These are phyloP conservation scores for Candida michaelii DNA, from an alignment of 805 yeast genomes.

Conservation along the genomic window DNA sequence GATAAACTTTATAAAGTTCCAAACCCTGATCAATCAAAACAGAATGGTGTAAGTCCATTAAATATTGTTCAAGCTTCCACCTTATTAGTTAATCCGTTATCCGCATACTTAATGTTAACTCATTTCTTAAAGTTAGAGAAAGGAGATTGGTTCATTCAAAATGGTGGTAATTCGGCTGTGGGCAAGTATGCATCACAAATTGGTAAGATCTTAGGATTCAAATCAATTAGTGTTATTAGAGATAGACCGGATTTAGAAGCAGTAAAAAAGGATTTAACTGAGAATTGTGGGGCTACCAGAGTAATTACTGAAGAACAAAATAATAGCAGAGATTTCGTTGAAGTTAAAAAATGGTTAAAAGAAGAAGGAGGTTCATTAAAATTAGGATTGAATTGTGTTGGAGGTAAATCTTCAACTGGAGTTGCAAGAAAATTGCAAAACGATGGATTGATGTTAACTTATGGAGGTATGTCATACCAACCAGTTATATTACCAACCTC, in stretches of 20 bases:
- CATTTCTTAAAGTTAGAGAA: slow-evolving; percentile 59
- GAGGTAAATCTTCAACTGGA: slow-evolving; percentile 82
- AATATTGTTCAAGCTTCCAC: slow-evolving; percentile 73
- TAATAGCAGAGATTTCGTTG: slow-evolving; percentile 63
- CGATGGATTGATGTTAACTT: slow-evolving; percentile 80
- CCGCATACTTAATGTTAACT: slow-evolving; percentile 86
- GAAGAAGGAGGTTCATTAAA: slow-evolving; percentile 54
- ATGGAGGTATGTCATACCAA: slow-evolving; percentile 97
- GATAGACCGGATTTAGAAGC: slow-evolving; percentile 78
- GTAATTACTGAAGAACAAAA: slow-evolving; percentile 90
- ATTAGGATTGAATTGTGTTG: slow-evolving; percentile 88
- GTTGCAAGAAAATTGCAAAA: slow-evolving; percentile 78
- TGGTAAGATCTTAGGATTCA: slow-evolving; percentile 72
- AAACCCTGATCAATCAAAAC: slow-evolving; percentile 47
- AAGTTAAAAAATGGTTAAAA: slow-evolving; percentile 54
- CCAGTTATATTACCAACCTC: slow-evolving; percentile 93
- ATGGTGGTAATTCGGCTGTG: slow-evolving; percentile 95
- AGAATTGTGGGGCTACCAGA: slow-evolving; percentile 72
- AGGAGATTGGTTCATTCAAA: slow-evolving; percentile 92
- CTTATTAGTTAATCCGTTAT: slow-evolving; percentile 85
- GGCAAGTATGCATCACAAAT: slow-evolving; percentile 90
- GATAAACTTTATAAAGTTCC: slow-evolving; percentile 59
- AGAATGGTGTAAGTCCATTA: slow-evolving; percentile 30
- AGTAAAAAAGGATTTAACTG: slow-evolving; percentile 49
- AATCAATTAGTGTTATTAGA: slow-evolving; percentile 85